These are phyloP conservation scores for Backusella parvicylindrica DNA, from an alignment of 192 early-diverging fungal species.

Conservation along the genomic window DNA sequence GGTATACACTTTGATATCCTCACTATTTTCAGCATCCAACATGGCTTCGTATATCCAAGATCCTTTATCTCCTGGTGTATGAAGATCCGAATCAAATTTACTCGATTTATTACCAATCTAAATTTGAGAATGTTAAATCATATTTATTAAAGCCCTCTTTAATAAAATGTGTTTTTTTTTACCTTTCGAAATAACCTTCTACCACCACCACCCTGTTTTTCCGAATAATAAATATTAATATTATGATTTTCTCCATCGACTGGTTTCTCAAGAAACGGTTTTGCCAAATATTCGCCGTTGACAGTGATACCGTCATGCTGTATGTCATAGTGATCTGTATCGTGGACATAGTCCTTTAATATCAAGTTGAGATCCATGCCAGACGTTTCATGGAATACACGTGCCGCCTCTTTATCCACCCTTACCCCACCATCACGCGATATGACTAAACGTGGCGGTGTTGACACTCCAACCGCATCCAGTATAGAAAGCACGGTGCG, in stretches of 20 bases:
- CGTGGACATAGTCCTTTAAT: slow-evolving; percentile 4
- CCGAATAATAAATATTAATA: slow-evolving; percentile 91
- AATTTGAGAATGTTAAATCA: no score
- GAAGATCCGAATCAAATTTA: slow-evolving; percentile 75
- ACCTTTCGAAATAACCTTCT: slow-evolving; percentile 79
- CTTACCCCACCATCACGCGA: slow-evolving; percentile 66
- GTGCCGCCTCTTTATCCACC: slow-evolving; percentile 48
- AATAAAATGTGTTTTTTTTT: no score
- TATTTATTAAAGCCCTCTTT: no score
- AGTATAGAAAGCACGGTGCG: slow-evolving; percentile 83
- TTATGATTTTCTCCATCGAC: slow-evolving; percentile 97
- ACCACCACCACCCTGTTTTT: slow-evolving; percentile 76
- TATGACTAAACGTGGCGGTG: slow-evolving; percentile 72
- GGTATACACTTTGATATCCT: slow-evolving; percentile 98
- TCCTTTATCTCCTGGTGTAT: slow-evolving; percentile 63
- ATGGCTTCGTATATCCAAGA: slow-evolving; percentile 96
- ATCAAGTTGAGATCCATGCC: slow-evolving; percentile 44
- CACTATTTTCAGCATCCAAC: slow-evolving; percentile 89
- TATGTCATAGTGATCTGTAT: slow-evolving; percentile 16
- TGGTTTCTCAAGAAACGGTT: slow-evolving; percentile 98
- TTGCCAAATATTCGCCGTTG: slow-evolving; percentile 65
- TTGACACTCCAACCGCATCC: slow-evolving; percentile 75
- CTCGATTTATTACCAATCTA: slow-evolving; percentile 93
- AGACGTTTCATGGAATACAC: slow-evolving; percentile 50
- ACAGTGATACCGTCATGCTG: slow-evolving; percentile 66